These are phyloP conservation scores for Chytriomyces sp. DNA, from an alignment of 192 early-diverging fungal genomes.

Conservation along the genomic window DNA sequence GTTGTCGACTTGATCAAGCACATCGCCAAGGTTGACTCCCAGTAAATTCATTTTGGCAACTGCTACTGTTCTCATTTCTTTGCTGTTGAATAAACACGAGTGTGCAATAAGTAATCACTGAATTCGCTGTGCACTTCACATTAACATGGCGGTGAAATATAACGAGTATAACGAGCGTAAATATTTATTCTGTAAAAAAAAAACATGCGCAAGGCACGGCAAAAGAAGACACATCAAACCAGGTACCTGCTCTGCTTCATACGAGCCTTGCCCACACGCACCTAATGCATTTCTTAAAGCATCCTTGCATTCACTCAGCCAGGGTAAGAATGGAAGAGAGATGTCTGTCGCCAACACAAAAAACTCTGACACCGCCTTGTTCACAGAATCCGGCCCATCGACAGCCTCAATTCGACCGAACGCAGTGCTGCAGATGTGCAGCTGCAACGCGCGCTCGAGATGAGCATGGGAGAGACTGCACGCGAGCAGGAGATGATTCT, in stretches of 20 bases:
- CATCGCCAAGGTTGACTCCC: conserved; percentile 55
- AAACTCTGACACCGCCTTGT: neutral
- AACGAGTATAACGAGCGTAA: too few relatives aligned
- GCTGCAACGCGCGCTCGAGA: conserved; percentile 13
- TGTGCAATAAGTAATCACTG: too few relatives aligned
- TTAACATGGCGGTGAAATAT: too few relatives aligned
- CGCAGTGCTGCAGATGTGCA: neutral
- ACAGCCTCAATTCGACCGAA: neutral
- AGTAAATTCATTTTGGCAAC: neutral
- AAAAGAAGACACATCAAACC: conserved; percentile 6
- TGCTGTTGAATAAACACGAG: too few relatives aligned
- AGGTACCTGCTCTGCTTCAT: too few relatives aligned
- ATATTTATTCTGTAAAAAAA: too few relatives aligned
- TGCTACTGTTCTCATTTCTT: too few relatives aligned
- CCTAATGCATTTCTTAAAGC: neutral
- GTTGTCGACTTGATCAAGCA: conserved; percentile 85
- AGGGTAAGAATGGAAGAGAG: conserved; percentile 2
- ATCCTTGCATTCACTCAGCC: conserved; percentile 23
- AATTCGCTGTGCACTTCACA: too few relatives aligned
- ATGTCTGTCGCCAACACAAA: neutral
- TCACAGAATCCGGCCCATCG: neutral
- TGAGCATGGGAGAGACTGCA: conserved; percentile 3
- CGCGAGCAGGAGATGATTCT: conserved; percentile 7
- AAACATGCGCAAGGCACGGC: conserved; percentile 1
- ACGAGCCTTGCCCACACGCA: too few relatives aligned